Evolutionary conservation across 2,329 filamentous ascomycete genomes (phyloP).

Genomic region (Coleophoma cylindrospora): DNA sequence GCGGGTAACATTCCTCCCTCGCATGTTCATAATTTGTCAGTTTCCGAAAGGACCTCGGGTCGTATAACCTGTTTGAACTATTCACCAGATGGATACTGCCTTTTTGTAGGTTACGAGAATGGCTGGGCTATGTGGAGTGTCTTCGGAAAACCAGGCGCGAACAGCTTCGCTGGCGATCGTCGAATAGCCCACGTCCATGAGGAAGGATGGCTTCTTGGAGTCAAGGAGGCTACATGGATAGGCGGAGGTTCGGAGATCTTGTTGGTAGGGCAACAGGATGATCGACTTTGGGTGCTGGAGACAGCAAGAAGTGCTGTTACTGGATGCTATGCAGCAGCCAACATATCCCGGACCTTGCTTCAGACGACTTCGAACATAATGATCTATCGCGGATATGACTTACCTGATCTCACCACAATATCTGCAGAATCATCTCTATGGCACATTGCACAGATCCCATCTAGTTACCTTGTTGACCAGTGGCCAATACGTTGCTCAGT

Average conservation of each 20-base stretch:
- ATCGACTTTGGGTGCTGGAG: conserved; percentile 81
- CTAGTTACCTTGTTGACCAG: conserved; percentile 80
- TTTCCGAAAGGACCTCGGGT: conserved; percentile 64
- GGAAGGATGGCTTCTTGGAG: conserved; percentile 80
- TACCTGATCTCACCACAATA: conserved; percentile 84
- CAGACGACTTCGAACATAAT: conserved; percentile 86
- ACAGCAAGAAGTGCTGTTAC: conserved; percentile 93
- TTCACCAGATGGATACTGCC: conserved; percentile 92
- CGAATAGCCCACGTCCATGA: conserved; percentile 59
- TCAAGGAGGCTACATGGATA: conserved; percentile 78
- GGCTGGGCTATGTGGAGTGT: conserved; percentile 98
- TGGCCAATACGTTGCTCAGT: conserved; percentile 89
- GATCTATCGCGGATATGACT: conserved; percentile 88
- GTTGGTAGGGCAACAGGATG: conserved; percentile 64
- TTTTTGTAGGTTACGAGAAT: conserved; percentile 87
- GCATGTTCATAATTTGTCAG: conserved; percentile 67
- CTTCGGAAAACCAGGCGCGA: conserved; percentile 84
- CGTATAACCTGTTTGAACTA: conserved; percentile 71
- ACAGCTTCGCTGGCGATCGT: conserved; percentile 71
- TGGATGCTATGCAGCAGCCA: conserved; percentile 86
- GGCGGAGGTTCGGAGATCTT: conserved; percentile 84
- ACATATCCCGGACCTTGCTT: conserved; percentile 82
- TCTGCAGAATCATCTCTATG: conserved; percentile 91
- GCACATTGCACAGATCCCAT: conserved; percentile 85
- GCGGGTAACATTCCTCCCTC: conserved; percentile 86